phyloP scores from a whole-genome alignment of 2,329 filamentous ascomycete genomes.

The Trichophyton verrucosum region DNA sequence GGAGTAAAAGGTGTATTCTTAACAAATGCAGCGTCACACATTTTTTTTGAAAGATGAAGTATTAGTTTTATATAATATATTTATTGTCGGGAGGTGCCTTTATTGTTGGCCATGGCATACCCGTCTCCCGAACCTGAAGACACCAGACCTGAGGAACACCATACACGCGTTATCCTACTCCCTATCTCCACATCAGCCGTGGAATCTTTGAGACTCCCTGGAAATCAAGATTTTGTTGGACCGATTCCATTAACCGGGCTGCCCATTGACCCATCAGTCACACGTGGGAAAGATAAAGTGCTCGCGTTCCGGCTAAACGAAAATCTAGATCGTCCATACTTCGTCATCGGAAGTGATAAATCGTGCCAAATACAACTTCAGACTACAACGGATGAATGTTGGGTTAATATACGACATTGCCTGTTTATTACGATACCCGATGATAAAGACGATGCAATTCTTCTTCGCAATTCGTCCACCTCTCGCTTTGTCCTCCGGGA shows the following conservation, averaged over 20 bases:
- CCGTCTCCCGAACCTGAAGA: neutral
- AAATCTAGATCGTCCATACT: slow-evolving; percentile 1
- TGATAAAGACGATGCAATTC: neutral
- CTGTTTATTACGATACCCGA: neutral
- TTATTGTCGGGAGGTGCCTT: neutral
- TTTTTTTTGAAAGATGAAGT: neutral
- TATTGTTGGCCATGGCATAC: slow-evolving; percentile 1
- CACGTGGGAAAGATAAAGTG: neutral
- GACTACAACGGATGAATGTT: slow-evolving; percentile 1
- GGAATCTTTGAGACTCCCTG: neutral
- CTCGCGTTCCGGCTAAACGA: neutral
- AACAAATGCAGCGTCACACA: neutral
- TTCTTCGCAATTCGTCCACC: neutral
- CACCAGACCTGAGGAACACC: neutral
- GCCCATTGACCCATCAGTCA: neutral
- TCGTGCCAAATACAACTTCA: neutral
- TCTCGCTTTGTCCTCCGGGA: neutral
- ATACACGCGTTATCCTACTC: neutral
- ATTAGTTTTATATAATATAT: neutral
- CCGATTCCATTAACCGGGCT: neutral
- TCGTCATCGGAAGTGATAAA: neutral
- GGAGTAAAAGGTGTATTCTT: neutral
- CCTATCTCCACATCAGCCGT: neutral
- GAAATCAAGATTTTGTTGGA: neutral
- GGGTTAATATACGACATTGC: slow-evolving; percentile 2